phyloP scores from a whole-genome alignment of 2,329 filamentous ascomycete genomes.

The Drechslerella dactyloides region DNA sequence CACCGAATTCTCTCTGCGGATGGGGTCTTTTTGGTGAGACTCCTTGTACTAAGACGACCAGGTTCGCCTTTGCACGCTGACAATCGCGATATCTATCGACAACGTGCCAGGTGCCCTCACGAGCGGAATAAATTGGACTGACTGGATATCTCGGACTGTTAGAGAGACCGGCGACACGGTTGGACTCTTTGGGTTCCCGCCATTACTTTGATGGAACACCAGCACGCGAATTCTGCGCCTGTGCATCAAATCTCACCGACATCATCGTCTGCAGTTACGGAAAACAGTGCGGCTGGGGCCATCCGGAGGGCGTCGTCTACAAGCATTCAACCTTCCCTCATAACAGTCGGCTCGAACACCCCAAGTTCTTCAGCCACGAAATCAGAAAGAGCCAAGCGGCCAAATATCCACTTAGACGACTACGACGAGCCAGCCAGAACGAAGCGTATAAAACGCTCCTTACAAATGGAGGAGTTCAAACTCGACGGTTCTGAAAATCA shows the following conservation, averaged over 20 bases:
- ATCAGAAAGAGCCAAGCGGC: slow-evolving; percentile 24
- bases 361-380: slow-evolving; percentile 17
- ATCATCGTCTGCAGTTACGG: slow-evolving; percentile 22
- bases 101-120: too few species aligned
- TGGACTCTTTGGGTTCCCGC: slow-evolving; percentile 27
- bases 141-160: not conserved
- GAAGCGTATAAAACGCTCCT: slow-evolving; percentile 30
- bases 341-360: slow-evolving; percentile 1
- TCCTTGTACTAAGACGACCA: not conserved
- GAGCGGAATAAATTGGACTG: too few species aligned
- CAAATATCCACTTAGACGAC: slow-evolving; percentile 29
- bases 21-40: too few species aligned
- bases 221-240: slow-evolving; percentile 47
- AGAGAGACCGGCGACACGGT: not conserved
- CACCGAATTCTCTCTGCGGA: too few species aligned
- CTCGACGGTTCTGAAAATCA: slow-evolving; percentile 45
- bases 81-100: too few species aligned
- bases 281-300: slow-evolving; percentile 21
- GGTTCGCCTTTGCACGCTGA: too few species aligned
- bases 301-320: slow-evolving; percentile 34
- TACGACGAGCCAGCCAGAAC: slow-evolving; percentile 19
- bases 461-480: slow-evolving; percentile 51
- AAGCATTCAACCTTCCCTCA: slow-evolving; percentile 10
- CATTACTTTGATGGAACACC: slow-evolving; percentile 50
- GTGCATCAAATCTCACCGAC: slow-evolving; percentile 41